A percentile compares a stretch with the other conserved stretches of the same genome.
These are phyloP conservation scores for Allomyces javanicus DNA, from an alignment of 192 early-diverging fungal species.

Conservation along the genomic window DNA sequence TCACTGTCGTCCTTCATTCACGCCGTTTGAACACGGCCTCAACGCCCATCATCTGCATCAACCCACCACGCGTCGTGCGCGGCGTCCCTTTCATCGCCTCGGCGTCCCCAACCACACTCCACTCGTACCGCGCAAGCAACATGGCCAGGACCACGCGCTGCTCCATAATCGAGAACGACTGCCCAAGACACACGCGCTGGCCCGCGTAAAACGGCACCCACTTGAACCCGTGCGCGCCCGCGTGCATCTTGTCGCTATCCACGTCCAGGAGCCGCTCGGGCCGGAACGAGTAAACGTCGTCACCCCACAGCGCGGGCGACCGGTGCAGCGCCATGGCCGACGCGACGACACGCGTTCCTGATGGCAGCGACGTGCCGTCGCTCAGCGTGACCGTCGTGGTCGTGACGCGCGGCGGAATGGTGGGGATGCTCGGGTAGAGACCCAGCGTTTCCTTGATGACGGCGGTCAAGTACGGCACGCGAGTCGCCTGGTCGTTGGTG, in stretches of 20 bases:
- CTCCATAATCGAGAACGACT: conserved; percentile 7
- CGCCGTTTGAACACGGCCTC: too few relatives aligned
- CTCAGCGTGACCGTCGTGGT: not conserved
- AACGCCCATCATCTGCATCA: too few relatives aligned
- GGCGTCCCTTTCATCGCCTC: not conserved
- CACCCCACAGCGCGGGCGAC: conserved; percentile 16
- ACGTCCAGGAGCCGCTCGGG: conserved; percentile 20
- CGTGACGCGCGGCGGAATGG: not conserved
- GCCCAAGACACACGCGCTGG: conserved; percentile 2
- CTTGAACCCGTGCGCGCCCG: not conserved
- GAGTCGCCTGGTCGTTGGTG: not conserved
- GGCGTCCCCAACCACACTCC: not conserved
- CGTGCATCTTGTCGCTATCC: conserved; percentile 3
- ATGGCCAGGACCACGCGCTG: conserved; percentile 5
- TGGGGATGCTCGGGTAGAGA: not conserved
- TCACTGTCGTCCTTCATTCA: too few relatives aligned
- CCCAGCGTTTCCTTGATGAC: not conserved
- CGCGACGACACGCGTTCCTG: conserved; percentile 16
- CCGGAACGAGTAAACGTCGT: conserved; percentile 18
- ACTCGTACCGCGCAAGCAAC: not conserved
- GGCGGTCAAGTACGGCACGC: not conserved
- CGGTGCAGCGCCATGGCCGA: conserved; percentile 24
- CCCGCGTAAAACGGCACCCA: conserved; percentile 9
- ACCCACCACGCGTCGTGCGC: not conserved
- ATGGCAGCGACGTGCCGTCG: conserved; percentile 16